These are phyloP conservation scores for Fabrea salina DNA, from an alignment of 169 alveolate species.

Conservation along the genomic window DNA sequence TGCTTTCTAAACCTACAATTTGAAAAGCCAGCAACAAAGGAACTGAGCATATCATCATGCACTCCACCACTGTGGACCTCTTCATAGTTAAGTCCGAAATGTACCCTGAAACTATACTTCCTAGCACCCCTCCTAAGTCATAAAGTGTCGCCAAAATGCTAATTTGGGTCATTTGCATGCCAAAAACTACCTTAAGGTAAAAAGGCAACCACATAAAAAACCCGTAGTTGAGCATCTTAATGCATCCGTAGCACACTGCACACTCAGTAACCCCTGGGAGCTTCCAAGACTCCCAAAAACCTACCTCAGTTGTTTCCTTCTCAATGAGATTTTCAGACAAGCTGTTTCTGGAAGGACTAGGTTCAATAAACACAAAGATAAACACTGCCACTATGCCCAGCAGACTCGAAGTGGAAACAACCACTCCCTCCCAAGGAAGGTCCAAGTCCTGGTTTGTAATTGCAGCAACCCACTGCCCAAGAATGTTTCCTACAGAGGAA, in stretches of 20 bases:
- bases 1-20: background rate
- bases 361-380: slow-evolving; percentile 4
- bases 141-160: background rate
- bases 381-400: background rate
- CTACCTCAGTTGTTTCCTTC: background rate
- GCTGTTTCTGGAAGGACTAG: background rate
- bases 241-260: slow-evolving; percentile 33
- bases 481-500: background rate
- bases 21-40: background rate
- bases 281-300: slow-evolving; percentile 42
- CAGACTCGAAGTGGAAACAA: slow-evolving; percentile 17
- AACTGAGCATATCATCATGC: background rate
- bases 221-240: slow-evolving; percentile 34
- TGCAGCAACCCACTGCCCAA: background rate
- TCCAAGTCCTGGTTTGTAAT: background rate
- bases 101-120: slow-evolving; percentile 20
- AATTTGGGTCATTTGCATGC: background rate
- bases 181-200: background rate
- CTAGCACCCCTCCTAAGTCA: slow-evolving; percentile 2
- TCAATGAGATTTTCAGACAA: background rate
- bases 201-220: background rate
- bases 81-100: background rate
- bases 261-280: slow-evolving; percentile 46
- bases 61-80: background rate
- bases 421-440: slow-evolving; percentile 28